Percentiles rank a stretch among this genome's conserved stretches.
Evolutionary conservation across 2,329 filamentous ascomycete genomes (phyloP).

Genomic region (Fonsecaea erecta): DNA sequence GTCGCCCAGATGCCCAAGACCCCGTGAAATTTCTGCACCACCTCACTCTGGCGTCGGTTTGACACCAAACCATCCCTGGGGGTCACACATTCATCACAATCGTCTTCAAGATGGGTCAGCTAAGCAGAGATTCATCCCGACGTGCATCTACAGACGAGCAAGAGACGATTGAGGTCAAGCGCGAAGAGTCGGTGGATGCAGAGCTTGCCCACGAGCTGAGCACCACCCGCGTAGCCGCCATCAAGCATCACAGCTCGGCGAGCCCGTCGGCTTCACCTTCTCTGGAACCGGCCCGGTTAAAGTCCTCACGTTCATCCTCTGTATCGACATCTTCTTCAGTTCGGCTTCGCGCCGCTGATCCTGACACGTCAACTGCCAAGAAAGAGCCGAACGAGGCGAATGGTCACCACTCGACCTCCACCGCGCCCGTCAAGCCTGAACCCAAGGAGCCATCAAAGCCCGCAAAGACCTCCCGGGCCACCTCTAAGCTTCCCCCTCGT

Average conservation of each 20-base stretch:
- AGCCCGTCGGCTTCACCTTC: slow-evolving; percentile 33
- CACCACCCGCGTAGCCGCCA: slow-evolving; percentile 25
- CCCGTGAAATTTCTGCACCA: slow-evolving; percentile 30
- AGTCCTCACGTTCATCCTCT: slow-evolving; percentile 35
- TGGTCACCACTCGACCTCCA: slow-evolving; percentile 60
- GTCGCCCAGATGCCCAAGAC: slow-evolving; percentile 19
- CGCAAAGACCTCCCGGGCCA: slow-evolving; percentile 73
- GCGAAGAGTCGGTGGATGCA: slow-evolving; percentile 27
- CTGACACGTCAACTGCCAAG: slow-evolving; percentile 37
- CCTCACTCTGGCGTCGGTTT: slow-evolving; percentile 18
- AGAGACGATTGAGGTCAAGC: slow-evolving; percentile 33
- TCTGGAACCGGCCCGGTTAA: slow-evolving; percentile 25
- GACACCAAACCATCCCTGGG: slow-evolving; percentile 12
- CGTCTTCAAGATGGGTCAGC: slow-evolving; percentile 28
- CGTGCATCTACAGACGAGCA: slow-evolving; percentile 28
- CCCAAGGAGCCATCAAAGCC: slow-evolving; percentile 63
- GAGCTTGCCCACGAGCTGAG: slow-evolving; percentile 30
- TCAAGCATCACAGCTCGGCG: slow-evolving; percentile 32
- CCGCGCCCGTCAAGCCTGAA: slow-evolving; percentile 63
- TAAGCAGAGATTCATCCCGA: slow-evolving; percentile 21
- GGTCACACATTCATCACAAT: slow-evolving; percentile 11
- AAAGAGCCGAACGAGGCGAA: slow-evolving; percentile 58
- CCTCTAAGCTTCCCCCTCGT: slow-evolving; percentile 68
- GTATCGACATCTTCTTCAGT: slow-evolving; percentile 29
- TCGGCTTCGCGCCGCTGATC: slow-evolving; percentile 19